Conservation (phyloP, 805 yeast genomes). For the Myxozyma geophila region DNA sequence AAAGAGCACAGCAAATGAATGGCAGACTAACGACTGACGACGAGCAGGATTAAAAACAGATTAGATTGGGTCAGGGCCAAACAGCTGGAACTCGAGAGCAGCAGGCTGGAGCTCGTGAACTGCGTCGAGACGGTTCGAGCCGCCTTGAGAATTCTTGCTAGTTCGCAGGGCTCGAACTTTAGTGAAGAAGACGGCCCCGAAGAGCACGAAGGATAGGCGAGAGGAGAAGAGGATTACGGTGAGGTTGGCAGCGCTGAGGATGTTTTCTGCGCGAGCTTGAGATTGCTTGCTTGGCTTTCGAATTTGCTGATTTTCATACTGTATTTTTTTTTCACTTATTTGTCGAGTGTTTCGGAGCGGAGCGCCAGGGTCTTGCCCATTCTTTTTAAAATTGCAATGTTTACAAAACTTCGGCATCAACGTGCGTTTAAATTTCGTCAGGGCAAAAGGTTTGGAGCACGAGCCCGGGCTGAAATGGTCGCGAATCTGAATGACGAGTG, state of each 20-base stretch:
- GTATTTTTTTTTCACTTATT: too few species aligned
- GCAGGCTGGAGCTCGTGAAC: constrained; percentile 17
- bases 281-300: too few species aligned
- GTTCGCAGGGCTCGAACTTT: neutral
- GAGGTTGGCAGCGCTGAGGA: neutral
- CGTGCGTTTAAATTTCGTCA: too few species aligned
- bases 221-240: neutral
- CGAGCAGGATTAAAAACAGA: constrained; percentile 18
- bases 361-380: too few species aligned
- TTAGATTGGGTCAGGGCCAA: constrained; percentile 24
- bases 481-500: too few species aligned
- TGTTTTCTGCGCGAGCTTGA: neutral
- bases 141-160: constrained; percentile 22
- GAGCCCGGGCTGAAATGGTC: too few species aligned
- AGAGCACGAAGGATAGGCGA: neutral
- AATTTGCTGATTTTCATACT: neutral
- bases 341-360: neutral
- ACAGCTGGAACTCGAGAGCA: constrained; percentile 20
- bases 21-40: neutral
- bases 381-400: too few species aligned
- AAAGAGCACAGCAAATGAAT: neutral
- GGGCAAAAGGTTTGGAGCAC: too few species aligned
- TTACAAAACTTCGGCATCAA: too few species aligned
- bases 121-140: constrained; percentile 29
- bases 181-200: neutral